Evolutionary conservation across 2,329 filamentous ascomycete species (phyloP).

Genomic region (Camillea tinctor): DNA sequence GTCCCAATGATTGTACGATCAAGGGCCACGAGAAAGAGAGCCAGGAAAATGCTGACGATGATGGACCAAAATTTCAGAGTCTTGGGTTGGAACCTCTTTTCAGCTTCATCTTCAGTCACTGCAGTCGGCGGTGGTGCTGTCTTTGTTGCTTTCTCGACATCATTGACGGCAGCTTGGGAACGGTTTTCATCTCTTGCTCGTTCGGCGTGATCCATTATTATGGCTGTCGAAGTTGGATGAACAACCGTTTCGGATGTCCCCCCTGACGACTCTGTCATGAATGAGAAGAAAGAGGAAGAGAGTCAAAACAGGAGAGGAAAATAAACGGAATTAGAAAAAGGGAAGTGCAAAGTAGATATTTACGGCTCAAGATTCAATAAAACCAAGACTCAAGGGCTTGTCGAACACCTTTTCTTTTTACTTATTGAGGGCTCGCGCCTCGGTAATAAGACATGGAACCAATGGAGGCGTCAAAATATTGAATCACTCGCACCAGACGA

Average conservation of each 20-base stretch:
- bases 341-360: slow-evolving; percentile 1
- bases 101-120: slow-evolving; percentile 10
- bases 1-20: slow-evolving; percentile 57
- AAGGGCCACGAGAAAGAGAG: slow-evolving; percentile 58
- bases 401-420: slow-evolving; percentile 2
- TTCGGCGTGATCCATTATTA: slow-evolving; percentile 15
- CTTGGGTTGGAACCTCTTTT: slow-evolving; percentile 50
- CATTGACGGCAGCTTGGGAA: slow-evolving; percentile 9
- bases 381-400: slow-evolving; percentile 1
- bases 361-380: slow-evolving; percentile 1
- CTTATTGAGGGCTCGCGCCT: slow-evolving; percentile 3
- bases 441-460: slow-evolving; percentile 8
- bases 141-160: slow-evolving; percentile 15
- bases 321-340: slow-evolving; percentile 5
- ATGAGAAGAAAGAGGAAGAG: slow-evolving; percentile 1
- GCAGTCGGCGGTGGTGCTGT: background rate
- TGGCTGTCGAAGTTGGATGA: slow-evolving; percentile 4
- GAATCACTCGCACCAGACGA: slow-evolving; percentile 5
- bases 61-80: slow-evolving; percentile 56
- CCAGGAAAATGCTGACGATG: slow-evolving; percentile 51
- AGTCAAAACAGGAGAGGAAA: slow-evolving; percentile 3
- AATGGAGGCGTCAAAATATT: slow-evolving; percentile 12
- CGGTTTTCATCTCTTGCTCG: slow-evolving; percentile 1
- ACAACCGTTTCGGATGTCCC: slow-evolving; percentile 13
- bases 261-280: slow-evolving; percentile 16